These are phyloP conservation scores for Boletus reticulatus DNA, from an alignment of 768 basidiomycete genomes.

Conservation along the genomic window DNA sequence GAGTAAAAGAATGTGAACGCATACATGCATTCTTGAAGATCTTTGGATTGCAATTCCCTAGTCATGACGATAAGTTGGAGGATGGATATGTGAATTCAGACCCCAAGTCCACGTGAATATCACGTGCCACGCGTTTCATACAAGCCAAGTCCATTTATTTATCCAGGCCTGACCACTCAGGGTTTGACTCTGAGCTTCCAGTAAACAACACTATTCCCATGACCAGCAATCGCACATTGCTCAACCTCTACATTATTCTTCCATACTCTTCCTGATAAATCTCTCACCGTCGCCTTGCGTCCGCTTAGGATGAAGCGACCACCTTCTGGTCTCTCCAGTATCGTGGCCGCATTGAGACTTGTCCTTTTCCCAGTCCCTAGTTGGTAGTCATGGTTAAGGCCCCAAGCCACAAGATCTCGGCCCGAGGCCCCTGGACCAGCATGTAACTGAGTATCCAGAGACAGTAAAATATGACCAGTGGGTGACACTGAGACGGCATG, in stretches of 20 bases:
- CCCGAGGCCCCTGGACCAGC: constrained; percentile 51
- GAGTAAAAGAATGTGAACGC: background rate
- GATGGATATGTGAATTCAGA: too few species aligned
- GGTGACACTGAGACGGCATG: constrained; percentile 65
- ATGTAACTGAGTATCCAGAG: constrained; percentile 58
- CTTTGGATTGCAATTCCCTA: constrained; percentile 31
- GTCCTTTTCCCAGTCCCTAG: constrained; percentile 72
- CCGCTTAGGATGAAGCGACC: constrained; percentile 58
- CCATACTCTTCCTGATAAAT: constrained; percentile 60
- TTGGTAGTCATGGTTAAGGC: constrained; percentile 69
- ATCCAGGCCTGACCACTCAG: too few species aligned
- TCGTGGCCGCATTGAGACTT: constrained; percentile 53
- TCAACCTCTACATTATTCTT: constrained; percentile 59
- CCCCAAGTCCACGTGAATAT: constrained; percentile 6
- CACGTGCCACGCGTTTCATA: constrained; percentile 15
- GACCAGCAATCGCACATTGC: constrained; percentile 63
- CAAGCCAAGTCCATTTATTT: too few species aligned
- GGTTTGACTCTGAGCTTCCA: constrained; percentile 50
- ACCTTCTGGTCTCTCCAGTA: constrained; percentile 49
- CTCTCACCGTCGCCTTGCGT: constrained; percentile 52
- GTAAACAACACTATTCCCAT: constrained; percentile 62
- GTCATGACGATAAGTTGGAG: constrained; percentile 15
- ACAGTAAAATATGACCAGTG: constrained; percentile 72
- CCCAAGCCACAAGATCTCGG: constrained; percentile 71
- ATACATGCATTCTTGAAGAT: constrained; percentile 36